These are phyloP conservation scores for Trichoderma parareesei DNA, from an alignment of 495 filamentous ascomycete genomes.

Conservation along the genomic window DNA sequence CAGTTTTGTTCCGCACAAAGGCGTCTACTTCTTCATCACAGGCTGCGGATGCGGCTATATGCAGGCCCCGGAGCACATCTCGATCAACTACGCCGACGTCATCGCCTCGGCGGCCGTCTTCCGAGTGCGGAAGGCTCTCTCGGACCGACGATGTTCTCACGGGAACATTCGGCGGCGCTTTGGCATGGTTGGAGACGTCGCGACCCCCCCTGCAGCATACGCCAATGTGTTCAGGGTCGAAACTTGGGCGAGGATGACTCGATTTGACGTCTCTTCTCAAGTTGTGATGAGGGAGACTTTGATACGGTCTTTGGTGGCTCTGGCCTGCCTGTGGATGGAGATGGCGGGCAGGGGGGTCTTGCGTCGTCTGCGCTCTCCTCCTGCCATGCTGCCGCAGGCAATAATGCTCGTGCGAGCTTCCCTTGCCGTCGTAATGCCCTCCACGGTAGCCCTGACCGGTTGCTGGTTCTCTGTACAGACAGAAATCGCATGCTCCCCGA, in stretches of 20 bases:
- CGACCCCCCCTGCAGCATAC: not conserved
- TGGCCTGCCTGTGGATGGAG: not conserved
- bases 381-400: not conserved
- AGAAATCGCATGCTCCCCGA: not conserved
- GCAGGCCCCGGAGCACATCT: constrained; percentile 40
- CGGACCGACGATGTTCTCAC: not conserved
- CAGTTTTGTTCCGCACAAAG: constrained; percentile 36
- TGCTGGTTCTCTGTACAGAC: not conserved
- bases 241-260: not conserved
- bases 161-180: not conserved
- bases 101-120: constrained; percentile 18
- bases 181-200: not conserved
- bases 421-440: not conserved
- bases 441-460: not conserved
- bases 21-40: constrained; percentile 38
- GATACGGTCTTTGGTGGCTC: not conserved
- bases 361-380: not conserved
- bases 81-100: constrained; percentile 28
- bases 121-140: not conserved
- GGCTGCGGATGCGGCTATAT: constrained; percentile 39
- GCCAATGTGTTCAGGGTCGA: not conserved
- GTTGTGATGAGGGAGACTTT: not conserved
- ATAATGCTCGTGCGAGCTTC: not conserved
- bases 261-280: not conserved
- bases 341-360: not conserved